A percentile compares a stretch with the other conserved stretches of the same genome.
Evolutionary conservation across 140 eudicot species (phyloP).

Genomic region (Cichorium intybus): DNA sequence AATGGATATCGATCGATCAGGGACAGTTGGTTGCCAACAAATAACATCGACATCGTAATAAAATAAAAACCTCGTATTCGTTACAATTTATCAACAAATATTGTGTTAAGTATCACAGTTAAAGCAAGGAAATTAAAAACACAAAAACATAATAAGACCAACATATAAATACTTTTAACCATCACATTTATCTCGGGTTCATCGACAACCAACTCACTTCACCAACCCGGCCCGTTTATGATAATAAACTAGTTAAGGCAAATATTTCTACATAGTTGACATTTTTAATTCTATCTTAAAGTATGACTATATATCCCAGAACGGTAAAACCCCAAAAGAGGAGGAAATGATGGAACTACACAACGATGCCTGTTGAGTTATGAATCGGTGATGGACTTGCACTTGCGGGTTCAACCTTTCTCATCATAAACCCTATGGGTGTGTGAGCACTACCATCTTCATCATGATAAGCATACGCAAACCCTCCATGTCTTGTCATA

Average conservation of each 20-base stretch:
- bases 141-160: neutral
- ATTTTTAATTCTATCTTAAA: too few species aligned
- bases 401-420: slow-evolving; percentile 44
- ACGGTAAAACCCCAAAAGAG: neutral
- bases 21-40: neutral
- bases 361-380: neutral
- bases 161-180: neutral
- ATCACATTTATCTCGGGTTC: neutral
- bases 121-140: neutral
- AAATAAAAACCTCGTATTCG: neutral
- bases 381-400: slow-evolving; percentile 29
- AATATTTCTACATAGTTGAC: too few species aligned
- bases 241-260: neutral
- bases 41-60: neutral
- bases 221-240: too few species aligned
- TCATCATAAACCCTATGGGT: slow-evolving; percentile 42
- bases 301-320: too few species aligned
- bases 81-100: neutral
- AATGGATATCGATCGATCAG: neutral
- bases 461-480: slow-evolving; percentile 66
- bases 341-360: neutral
- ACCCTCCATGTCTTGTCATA: slow-evolving; percentile 73
- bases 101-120: neutral
- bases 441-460: slow-evolving; percentile 41
- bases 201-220: neutral